Conservation (phyloP, 2,329 filamentous ascomycete genomes). For the Sclerotinia glacialis region DNA sequence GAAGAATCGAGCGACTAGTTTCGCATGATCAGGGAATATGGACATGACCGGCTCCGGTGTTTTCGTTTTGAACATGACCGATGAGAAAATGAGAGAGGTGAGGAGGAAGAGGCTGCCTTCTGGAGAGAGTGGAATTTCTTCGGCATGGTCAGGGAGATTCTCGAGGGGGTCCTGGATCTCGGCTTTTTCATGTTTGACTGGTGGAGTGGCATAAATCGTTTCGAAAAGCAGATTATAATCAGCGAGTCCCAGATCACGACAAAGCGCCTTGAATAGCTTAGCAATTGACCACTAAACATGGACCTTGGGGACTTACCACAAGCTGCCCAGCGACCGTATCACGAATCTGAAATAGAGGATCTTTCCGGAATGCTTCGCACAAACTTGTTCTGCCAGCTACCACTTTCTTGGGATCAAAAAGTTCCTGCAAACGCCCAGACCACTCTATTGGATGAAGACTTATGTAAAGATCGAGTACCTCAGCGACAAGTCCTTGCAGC, state of each 20-base stretch:
- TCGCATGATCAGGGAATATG: conserved; percentile 60
- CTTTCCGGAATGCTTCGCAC: conserved; percentile 62
- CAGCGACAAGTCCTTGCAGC: conserved; percentile 74
- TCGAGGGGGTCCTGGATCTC: too few species aligned
- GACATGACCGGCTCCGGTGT: conserved; percentile 52
- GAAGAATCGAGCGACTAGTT: conserved; percentile 54
- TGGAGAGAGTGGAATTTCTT: conserved; percentile 56
- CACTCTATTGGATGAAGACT: conserved; percentile 59
- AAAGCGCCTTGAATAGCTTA: too few species aligned
- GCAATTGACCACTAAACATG: too few species aligned
- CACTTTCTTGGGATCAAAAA: conserved; percentile 60
- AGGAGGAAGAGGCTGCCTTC: conserved; percentile 58
- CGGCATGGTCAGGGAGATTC: conserved; percentile 48
- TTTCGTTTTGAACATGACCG: conserved; percentile 58
- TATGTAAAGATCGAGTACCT: conserved; percentile 71
- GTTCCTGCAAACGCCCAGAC: conserved; percentile 65
- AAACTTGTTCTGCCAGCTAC: conserved; percentile 61
- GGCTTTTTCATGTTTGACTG: too few species aligned
- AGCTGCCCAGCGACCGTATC: conserved; percentile 70
- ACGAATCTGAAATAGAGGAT: conserved; percentile 58
- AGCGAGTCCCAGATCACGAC: conserved; percentile 56
- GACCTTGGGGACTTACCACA: conserved; percentile 62
- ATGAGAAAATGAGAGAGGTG: conserved; percentile 61
- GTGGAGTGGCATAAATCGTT: too few species aligned
- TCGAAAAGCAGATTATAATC: conserved; percentile 45